Percentiles rank a stretch among this genome's conserved stretches.
phyloP scores from a whole-genome alignment of 1,139 yeast genomes.

The Pichia terricola region DNA sequence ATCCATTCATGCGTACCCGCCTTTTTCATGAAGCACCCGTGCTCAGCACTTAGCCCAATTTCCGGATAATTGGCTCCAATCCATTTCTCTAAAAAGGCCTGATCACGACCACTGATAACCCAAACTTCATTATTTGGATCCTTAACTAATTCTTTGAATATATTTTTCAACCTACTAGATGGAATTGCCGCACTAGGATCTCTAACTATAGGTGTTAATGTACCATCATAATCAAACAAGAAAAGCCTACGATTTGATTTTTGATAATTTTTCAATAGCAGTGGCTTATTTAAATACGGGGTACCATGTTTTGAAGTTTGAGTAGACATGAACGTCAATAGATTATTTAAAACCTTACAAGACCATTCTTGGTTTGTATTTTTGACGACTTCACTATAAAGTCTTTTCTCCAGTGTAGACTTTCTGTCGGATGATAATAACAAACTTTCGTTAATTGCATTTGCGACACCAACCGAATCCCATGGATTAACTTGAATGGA shows the following conservation, averaged over 20 bases:
- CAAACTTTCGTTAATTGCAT: conserved; percentile 64
- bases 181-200: conserved; percentile 99
- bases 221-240: conserved; percentile 93
- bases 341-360: conserved; percentile 44
- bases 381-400: conserved; percentile 56
- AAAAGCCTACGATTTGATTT: conserved; percentile 63
- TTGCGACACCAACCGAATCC: conserved; percentile 92
- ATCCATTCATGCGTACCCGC: conserved; percentile 61
- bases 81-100: conserved; percentile 81
- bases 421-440: conserved; percentile 38
- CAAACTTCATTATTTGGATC: conserved; percentile 86
- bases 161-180: conserved; percentile 54
- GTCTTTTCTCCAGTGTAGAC: conserved; percentile 34
- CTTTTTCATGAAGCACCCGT: conserved; percentile 87
- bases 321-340: conserved; percentile 29
- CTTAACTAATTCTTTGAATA: conserved; percentile 49
- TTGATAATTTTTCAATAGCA: conserved; percentile 49
- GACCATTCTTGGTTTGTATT: conserved; percentile 84
- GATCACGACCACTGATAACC: conserved; percentile 96
- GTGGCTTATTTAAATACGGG: conserved; percentile 76
- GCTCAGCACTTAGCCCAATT: conserved; percentile 89
- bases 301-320: conserved; percentile 49
- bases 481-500: conserved; percentile 90
- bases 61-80: conserved; percentile 52
- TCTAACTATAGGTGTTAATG: conserved; percentile 87